Evolutionary conservation across 1,139 yeast genomes (phyloP), one percentile per base, ranked within the genome.

Genomic region (Casaregolazyma suthepensis): DNA sequence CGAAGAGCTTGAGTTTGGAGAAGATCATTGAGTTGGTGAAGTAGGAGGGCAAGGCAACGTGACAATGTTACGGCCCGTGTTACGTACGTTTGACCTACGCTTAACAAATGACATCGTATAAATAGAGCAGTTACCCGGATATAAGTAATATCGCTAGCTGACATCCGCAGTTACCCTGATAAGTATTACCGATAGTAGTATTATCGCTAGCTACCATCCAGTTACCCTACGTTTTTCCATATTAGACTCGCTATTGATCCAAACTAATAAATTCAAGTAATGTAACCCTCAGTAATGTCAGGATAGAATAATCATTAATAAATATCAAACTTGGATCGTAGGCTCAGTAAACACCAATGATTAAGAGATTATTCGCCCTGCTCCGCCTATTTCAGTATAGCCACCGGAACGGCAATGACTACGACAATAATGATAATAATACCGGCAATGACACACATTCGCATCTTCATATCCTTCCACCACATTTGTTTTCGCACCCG

Each of bases 401-500:
- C 98, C 62, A 93, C 84, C 43, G 98, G 98, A 23, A 74, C 76
- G 50, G 93, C 97, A 64, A 91, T 86, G 63, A 93, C 90, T 52
- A 93, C 95, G 59, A 91, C 80, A 65, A 94, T 77, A 52, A 91
- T 76, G 65, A 93, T 85, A 58, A 94, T 79, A 40, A 94, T 79
- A 38, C 87, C 95, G 46, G 87, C 78, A 57, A 89, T 86, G 57
- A 93, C 77, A 71, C 99, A 93, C 77, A 91, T 76, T 71, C 96
- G 85, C 95, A 93, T 87, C 76, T 93, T 93, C 81, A 94, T 80
- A 71, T 93, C 97, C 73, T 94, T 93, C 89, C 96, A 87, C 99
- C 99, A 93, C 98, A 93, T 93, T 69, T 90, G 96, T 72, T 91
- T 94, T 75, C 99, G 87, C 50, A 93, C 98, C 65, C 96, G 83